Conservation (phyloP, 495 filamentous ascomycete species). For the Neurospora cerealis region DNA sequence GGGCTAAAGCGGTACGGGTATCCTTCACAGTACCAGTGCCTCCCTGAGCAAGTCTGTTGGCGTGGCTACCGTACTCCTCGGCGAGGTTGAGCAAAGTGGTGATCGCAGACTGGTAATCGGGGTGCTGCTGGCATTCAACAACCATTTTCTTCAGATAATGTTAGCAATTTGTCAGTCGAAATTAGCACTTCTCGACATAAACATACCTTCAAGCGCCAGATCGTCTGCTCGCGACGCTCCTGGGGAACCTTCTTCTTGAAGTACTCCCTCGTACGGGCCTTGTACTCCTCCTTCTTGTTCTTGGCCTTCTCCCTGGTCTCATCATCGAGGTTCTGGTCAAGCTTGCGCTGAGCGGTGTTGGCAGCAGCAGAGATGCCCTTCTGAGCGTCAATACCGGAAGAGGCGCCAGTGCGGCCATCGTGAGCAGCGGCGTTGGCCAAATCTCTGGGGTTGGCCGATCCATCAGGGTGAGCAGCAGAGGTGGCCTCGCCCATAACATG, state of each 20-base stretch:
- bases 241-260: slow-evolving; percentile 74
- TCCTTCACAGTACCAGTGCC: slow-evolving; percentile 58
- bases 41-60: slow-evolving; percentile 52
- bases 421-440: slow-evolving; percentile 16
- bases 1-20: slow-evolving; percentile 52
- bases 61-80: slow-evolving; percentile 75
- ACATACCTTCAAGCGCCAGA: slow-evolving; percentile 72
- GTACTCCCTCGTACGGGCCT: slow-evolving; percentile 58
- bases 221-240: slow-evolving; percentile 86
- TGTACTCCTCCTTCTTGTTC: slow-evolving; percentile 32
- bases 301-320: slow-evolving; percentile 50
- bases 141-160: slow-evolving; percentile 64
- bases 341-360: slow-evolving; percentile 38
- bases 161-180: slow-evolving; percentile 3
- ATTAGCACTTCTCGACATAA: not conserved
- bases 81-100: slow-evolving; percentile 74
- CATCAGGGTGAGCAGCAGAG: slow-evolving; percentile 18
- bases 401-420: slow-evolving; percentile 19
- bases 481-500: slow-evolving; percentile 20
- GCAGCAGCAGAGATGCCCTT: slow-evolving; percentile 39
- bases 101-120: slow-evolving; percentile 83
- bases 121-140: slow-evolving; percentile 86
- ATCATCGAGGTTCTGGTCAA: slow-evolving; percentile 45
- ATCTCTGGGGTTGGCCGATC: slow-evolving; percentile 14
- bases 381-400: slow-evolving; percentile 44